Evolutionary conservation across 495 filamentous ascomycete genomes (phyloP), one percentile per base, ranked within the genome.

Genomic region (Hypoxylon trugodes): DNA sequence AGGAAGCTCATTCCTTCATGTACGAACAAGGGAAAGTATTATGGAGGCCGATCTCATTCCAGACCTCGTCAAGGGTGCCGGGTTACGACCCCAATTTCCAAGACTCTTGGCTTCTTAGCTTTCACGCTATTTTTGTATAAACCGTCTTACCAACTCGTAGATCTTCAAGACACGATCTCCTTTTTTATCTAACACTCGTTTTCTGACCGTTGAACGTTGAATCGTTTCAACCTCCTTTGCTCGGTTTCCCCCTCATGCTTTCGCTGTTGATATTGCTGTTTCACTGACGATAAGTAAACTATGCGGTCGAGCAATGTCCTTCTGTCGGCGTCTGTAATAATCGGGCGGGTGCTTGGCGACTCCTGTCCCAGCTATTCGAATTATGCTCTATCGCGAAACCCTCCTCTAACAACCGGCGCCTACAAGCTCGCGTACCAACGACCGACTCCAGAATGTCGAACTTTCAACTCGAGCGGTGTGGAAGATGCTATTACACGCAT

Each of bases 361-460:
- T 19, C 6, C 28, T 73, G 68, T 68, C 63, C 66, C 33, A 50
- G 63, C 47, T 71, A 65, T 58, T 61, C 70, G 40, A 64, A 48
- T 36, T 68, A 54, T 26, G 67, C 69, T 6, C 56, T 59, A 7
- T 36, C 30, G 26, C 56, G 60, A 66, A 74, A 80, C 13, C 70
- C 66, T 6, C 77, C 79, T 18, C 49, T 55, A n/a, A 78, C 79
- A 25, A 53, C 66, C 15, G 79, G 79, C 12, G 68, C 62, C 38
- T 77, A 79, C 61, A 57, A 74, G 59, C 77, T 88, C 61, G 80
- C 86, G 6, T 86, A 79, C 37, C 79, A 83, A 45, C 82, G 85
- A 10, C 86, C 86, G 2, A 67, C 72, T 7, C 71, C 76, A n/a
- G 74, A 75, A 61, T 89, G 86, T 68, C 81, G 86, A 2, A 87